phyloP scores from a whole-genome alignment of 2,329 filamentous ascomycete genomes.

The Aspergillaceae sp. region DNA sequence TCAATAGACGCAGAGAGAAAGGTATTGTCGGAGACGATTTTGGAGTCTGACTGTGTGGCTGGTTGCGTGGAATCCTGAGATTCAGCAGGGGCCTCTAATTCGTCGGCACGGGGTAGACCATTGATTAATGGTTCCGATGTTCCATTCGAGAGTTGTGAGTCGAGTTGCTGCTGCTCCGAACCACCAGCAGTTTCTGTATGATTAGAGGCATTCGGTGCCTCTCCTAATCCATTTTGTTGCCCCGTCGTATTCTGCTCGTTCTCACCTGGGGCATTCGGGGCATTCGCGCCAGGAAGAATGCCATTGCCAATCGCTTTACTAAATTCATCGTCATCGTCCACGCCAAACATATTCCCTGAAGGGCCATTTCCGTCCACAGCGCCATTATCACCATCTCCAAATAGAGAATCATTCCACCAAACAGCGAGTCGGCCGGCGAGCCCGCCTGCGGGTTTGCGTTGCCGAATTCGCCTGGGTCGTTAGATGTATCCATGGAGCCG shows the following conservation, averaged over 20 bases:
- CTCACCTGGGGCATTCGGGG: constrained; percentile 26
- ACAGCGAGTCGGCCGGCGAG: constrained; percentile 69
- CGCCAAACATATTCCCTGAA: constrained; percentile 56
- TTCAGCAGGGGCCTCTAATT: constrained; percentile 22
- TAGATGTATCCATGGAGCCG: constrained; percentile 33
- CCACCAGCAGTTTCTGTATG: constrained; percentile 6
- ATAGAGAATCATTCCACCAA: constrained; percentile 77
- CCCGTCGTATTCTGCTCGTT: constrained; percentile 20
- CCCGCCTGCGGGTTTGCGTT: constrained; percentile 51
- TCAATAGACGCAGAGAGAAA: constrained; percentile 68
- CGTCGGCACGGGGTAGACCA: constrained; percentile 37
- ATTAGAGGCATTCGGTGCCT: constrained; percentile 2
- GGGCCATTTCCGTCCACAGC: constrained; percentile 39
- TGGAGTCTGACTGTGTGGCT: constrained; percentile 26
- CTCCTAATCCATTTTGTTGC: constrained; percentile 12
- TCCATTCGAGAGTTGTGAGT: constrained; percentile 15
- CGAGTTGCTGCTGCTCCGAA: constrained; percentile 8
- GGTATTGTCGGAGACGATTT: constrained; percentile 57
- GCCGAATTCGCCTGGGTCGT: constrained; percentile 27
- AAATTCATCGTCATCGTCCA: constrained; percentile 80
- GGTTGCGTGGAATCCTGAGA: constrained; percentile 17
- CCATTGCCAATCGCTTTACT: constrained; percentile 62
- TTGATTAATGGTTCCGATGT: constrained; percentile 26
- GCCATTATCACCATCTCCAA: constrained; percentile 66
- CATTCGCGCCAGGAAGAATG: constrained; percentile 44